Base-by-base conservation (phyloP, 108 stramenopile species). In the Epithemia pelagica region DNA sequence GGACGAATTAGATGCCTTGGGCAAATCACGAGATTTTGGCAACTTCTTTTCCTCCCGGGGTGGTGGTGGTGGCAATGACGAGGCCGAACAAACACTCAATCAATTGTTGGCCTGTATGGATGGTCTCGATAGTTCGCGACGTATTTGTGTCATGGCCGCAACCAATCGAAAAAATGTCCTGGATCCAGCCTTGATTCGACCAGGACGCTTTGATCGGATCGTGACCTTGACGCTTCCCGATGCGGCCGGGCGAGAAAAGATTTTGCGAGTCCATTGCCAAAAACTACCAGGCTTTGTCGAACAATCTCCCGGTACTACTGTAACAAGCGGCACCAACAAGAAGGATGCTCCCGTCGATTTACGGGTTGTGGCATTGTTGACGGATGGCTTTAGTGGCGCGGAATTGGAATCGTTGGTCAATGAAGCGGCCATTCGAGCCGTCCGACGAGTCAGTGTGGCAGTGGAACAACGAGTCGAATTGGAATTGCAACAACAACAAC, bases 331-430 rank as follows among this genome's bases (percentile, higher is more conserved):
- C 33, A 70, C 77, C 0, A 65, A 76, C 57, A 89, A 90, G n/a
- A 71, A 65, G 30, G 86, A 86, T 24, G 37, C 10, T 15, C 15
- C 15, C 10, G 76, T 91, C 1, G 91, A 88, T 66, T 62, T 94
- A 56, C 74, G 77, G 23, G 88, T 85, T 7, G 75, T 93, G 30
- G 93, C 96, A 23, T 73, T 74, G 1, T 66, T 84, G 15, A 94
- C 94, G 19, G 54, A 62, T 5, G 96, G 95, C 5, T 87, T 92
- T 26, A 86, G 89, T 58, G 96, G 97, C 0, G 97, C 97, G 10
- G 97, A 98, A 70, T 73, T 98, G 19, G 93, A 94, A 55, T 94
- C 90, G 71, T 78, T 98, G 59, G 91, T 95, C 65, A 98, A 98
- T 67, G 97, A 98, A 70, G 96, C 96, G 24, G 96, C 95, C 7